Base-by-base conservation (phyloP, 2,329 filamentous ascomycete genomes). In the Pyricularia grisea region DNA sequence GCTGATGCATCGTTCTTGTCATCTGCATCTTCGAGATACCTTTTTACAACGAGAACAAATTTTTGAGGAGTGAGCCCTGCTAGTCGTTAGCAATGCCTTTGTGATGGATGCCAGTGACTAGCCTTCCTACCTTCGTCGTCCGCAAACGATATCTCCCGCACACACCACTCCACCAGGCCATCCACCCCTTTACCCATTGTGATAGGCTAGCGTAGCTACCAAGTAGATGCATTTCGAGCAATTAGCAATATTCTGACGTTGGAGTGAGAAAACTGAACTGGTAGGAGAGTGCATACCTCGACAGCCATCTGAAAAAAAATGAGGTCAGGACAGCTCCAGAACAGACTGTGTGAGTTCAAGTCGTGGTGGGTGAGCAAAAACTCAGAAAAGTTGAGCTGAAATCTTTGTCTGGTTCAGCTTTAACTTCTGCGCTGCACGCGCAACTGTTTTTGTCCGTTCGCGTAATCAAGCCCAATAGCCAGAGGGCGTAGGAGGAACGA, bases 61-160 rank as follows among this genome's bases (percentile, higher is more conserved):
- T 74, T 72, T 10, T 67, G 66, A 5, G 73, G 67, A 4, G 71
- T 69, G 20, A 73, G 70, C 63, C 75, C 73, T 74, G 36, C 10
- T 10, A 50, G 28, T 61, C 20, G 23, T 71, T 66, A 70, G 69
- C 64, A 27, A 28, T 67, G n/a, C 28, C 14, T 61, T 58, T 31
- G 30, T 64, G 9, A 30, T 55, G 20, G 9, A 30, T 55, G 20
- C 30, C 5, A 66, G 25, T 50, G 28, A 12, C 33, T 25, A 4
- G 20, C 50, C 50, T 66, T 76, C 81, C 74, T 70, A 82, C 81
- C 81, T 71, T 76, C 76, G 68, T 79, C 76, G 42, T 81, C 81
- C 50, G 78, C 79, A 73, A 81, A 82, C 23, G 80, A 80, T 61
- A 81, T 80, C 75, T 82, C 79, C 1, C 75, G 77, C 69, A 83